These are phyloP conservation scores for Linum tenue DNA, from an alignment of 345 rosid species.

Conservation along the genomic window DNA sequence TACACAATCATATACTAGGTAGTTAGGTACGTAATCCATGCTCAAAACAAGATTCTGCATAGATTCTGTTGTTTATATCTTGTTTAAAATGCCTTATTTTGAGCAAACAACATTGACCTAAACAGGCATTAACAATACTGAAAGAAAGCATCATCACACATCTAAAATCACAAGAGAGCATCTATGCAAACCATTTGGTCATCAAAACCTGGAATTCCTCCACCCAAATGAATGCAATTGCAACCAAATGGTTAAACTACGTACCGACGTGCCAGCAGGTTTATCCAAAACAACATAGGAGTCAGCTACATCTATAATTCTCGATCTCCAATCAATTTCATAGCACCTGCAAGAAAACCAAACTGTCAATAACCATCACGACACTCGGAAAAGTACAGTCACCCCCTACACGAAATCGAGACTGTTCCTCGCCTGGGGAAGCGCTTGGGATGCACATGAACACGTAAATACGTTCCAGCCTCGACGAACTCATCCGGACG, in stretches of 20 bases:
- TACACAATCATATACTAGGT: too few relatives aligned
- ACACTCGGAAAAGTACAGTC: not conserved
- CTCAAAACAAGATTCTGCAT: too few relatives aligned
- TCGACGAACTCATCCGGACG: conserved; percentile 51
- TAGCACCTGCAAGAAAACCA: conserved; percentile 48
- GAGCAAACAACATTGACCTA: too few relatives aligned
- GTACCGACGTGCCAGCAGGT: conserved; percentile 90
- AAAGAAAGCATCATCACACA: not conserved
- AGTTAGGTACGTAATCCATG: too few relatives aligned
- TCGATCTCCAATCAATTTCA: conserved; percentile 81
- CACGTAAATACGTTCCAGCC: conserved; percentile 76
- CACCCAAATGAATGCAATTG: not conserved
- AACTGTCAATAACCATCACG: not conserved
- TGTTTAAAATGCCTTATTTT: too few relatives aligned
- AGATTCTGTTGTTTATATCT: too few relatives aligned
- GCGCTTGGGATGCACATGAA: conserved; percentile 89
- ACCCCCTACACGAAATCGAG: not conserved
- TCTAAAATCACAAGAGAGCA: not conserved
- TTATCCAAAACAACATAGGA: conserved; percentile 83
- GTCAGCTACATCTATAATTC: conserved; percentile 60
- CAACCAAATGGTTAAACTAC: conserved; percentile 19
- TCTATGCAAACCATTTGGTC: not conserved
- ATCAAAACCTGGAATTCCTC: not conserved
- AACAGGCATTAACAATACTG: not conserved
- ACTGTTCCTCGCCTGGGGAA: conserved; percentile 54